These are phyloP conservation scores for Podospora comata DNA, from an alignment of 495 filamentous ascomycete species.

Conservation along the genomic window DNA sequence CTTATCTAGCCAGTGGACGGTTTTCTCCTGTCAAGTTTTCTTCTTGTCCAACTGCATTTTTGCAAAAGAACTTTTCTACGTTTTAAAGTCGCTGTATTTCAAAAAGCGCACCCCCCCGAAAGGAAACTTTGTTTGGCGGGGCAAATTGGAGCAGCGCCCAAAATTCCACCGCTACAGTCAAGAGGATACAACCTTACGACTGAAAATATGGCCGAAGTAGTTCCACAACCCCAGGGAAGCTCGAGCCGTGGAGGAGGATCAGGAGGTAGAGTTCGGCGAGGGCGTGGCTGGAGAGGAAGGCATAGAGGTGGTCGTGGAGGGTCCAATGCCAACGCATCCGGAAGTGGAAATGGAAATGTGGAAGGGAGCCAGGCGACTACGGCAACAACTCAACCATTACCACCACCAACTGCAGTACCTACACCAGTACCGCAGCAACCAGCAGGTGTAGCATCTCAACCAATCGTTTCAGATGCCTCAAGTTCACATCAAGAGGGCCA, in stretches of 20 bases:
- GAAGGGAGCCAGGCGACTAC: constrained; percentile 3
- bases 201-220: constrained; percentile 24
- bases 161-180: not conserved
- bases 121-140: not conserved
- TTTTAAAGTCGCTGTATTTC: constrained; percentile 54
- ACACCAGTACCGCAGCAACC: not conserved
- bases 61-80: not conserved
- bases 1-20: not conserved
- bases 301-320: constrained; percentile 2
- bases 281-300: constrained; percentile 12
- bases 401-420: not conserved
- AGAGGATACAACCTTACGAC: not conserved
- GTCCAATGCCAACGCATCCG: constrained; percentile 2
- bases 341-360: not conserved
- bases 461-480: not conserved
- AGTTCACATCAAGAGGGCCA: not conserved
- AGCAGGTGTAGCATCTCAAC: not conserved
- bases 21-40: not conserved
- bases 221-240: constrained; percentile 14
- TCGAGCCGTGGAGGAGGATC: constrained; percentile 28
- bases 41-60: not conserved
- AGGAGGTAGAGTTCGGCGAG: constrained; percentile 14
- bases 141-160: not conserved
- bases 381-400: constrained; percentile 1
- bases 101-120: constrained; percentile 43